A percentile compares a stretch with the other conserved stretches of the same genome.
Conservation (phyloP, 164 flowering plant species). For the Litsea cubeba region DNA sequence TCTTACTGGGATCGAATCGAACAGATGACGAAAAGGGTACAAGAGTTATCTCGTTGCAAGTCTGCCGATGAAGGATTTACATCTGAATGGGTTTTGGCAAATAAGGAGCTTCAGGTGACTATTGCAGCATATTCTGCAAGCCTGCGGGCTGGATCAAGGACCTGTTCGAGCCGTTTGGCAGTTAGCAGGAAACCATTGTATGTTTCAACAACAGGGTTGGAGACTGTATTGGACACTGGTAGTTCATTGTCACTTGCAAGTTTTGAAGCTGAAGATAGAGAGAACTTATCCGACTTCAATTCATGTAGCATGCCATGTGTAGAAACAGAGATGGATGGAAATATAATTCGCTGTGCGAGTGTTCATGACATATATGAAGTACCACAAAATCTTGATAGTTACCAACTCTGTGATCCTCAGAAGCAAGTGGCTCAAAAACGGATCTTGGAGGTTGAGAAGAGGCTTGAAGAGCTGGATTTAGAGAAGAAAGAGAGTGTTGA, state of each 20-base stretch:
- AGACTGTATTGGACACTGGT: slow-evolving; percentile 9
- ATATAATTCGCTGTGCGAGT: slow-evolving; percentile 14
- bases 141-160: slow-evolving; percentile 11
- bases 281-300: neutral
- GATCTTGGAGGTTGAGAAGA: slow-evolving; percentile 22
- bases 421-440: slow-evolving; percentile 17
- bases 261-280: slow-evolving; percentile 8
- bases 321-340: slow-evolving; percentile 16
- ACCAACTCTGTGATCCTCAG: slow-evolving; percentile 5
- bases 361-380: slow-evolving; percentile 75
- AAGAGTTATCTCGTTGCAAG: slow-evolving; percentile 34
- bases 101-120: slow-evolving; percentile 8
- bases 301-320: neutral
- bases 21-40: slow-evolving; percentile 44
- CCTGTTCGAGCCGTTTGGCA: slow-evolving; percentile 16
- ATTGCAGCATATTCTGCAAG: slow-evolving; percentile 1
- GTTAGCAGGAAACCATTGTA: slow-evolving; percentile 4
- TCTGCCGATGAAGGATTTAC: slow-evolving; percentile 13
- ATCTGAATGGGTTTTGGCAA: slow-evolving; percentile 6
- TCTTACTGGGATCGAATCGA: slow-evolving; percentile 58
- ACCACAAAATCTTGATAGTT: slow-evolving; percentile 28
- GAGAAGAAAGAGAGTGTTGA: slow-evolving; percentile 11
- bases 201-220: slow-evolving; percentile 15
- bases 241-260: slow-evolving; percentile 3
- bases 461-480: slow-evolving; percentile 31